phyloP scores from a whole-genome alignment of 1,139 yeast genomes.

The Hansenula lynferdii region DNA sequence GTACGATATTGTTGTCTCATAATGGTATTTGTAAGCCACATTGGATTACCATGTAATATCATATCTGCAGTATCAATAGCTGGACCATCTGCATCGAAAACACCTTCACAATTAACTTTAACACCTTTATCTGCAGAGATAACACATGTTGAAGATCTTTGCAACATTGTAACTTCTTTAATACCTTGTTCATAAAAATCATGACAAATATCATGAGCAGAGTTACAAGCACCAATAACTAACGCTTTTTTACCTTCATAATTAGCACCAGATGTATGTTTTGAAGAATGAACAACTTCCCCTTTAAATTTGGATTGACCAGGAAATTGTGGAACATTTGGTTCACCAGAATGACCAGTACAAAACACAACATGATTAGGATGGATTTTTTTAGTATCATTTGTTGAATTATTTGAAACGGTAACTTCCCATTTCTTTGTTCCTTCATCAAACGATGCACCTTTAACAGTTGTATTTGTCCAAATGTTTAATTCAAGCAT shows the following conservation, averaged over 20 bases:
- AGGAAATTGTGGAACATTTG: constrained; percentile 35
- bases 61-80: constrained; percentile 33
- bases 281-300: constrained; percentile 34
- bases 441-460: constrained; percentile 28
- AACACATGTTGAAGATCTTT: constrained; percentile 39
- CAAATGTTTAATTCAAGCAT: constrained; percentile 36
- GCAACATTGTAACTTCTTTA: constrained; percentile 35
- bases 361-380: constrained; percentile 35
- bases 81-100: constrained; percentile 35
- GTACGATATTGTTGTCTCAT: constrained; percentile 30
- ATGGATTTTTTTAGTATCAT: constrained; percentile 15
- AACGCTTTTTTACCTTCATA: constrained; percentile 36
- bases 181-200: constrained; percentile 40
- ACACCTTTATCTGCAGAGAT: constrained; percentile 33
- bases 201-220: constrained; percentile 41
- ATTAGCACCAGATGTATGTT: constrained; percentile 34
- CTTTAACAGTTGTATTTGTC: constrained; percentile 29
- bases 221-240: constrained; percentile 40
- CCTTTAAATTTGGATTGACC: constrained; percentile 35
- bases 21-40: constrained; percentile 26
- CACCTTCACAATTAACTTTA: constrained; percentile 25
- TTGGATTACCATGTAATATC: constrained; percentile 30
- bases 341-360: constrained; percentile 40
- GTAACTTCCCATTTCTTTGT: constrained; percentile 30
- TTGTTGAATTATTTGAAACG: constrained; percentile 23